Base-by-base conservation (phyloP, 192 early-diverging fungal genomes). In the Coemansia furcata region DNA sequence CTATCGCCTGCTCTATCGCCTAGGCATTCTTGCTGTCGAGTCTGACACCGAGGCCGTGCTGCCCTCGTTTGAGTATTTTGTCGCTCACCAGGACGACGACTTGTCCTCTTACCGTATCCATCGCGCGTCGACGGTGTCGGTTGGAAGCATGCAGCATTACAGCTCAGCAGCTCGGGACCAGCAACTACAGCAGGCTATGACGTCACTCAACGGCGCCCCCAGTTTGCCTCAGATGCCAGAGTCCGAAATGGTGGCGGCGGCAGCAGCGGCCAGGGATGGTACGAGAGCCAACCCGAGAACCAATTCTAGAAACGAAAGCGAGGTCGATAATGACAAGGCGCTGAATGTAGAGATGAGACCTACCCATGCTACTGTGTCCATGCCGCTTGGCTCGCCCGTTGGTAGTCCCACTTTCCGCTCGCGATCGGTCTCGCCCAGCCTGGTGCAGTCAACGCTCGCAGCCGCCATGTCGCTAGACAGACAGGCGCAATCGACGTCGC, bases 1-100 rank as follows among this genome's bases (percentile, higher is more conserved):
- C 3, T 68, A 74, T 47, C 67, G 72, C 43, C 63, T 82, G 15
- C 39, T 63, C 10, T 82, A 82, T 15, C 80, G 80, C 11, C 55
- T 82, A 52, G 66, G 67, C 19, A 82, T 82, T 4, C 57, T 82
- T 36, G 80, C 80, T 11, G 61, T 67, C 7, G 80, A 82, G 50
- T 62, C 74, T 23, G 74, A 77, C 17, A 35, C 61, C 7, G 62
- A 39, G 26, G 52, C 62, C 0, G 71, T 82, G 15, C 60, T 65
- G 8, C 74, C 80, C 2, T 77, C 80, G 29, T 77, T 77, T 54
- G 74, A 82, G 37, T 74, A 76, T 42, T 77, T 77, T 68, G 61
- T 77, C 26, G 54, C 70, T 9, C 80, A 60, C 42, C 74, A 69
- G 29, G 68, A 38, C 4, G 68, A 69, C 14, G 63, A 67, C 29